phyloP scores from a whole-genome alignment of 164 flowering plant genomes.

The Vitis vinifera region DNA sequence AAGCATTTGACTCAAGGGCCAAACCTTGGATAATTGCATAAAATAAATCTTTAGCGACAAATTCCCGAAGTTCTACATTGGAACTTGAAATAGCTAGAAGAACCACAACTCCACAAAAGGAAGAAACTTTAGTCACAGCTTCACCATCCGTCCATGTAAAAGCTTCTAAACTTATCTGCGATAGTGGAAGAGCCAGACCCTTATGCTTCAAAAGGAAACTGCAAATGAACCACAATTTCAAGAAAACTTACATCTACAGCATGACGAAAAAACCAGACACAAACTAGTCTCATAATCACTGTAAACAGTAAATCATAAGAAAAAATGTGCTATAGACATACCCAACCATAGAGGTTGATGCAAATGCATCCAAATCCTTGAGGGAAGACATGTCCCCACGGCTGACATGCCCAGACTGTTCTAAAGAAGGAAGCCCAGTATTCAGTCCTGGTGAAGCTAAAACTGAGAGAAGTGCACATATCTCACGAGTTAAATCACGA shows the following conservation, averaged over 20 bases:
- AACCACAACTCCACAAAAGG: slow-evolving; percentile 68
- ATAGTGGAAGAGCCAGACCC: slow-evolving; percentile 57
- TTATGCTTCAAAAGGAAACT: slow-evolving; percentile 79
- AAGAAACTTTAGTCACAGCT: slow-evolving; percentile 63
- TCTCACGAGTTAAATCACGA: slow-evolving; percentile 83
- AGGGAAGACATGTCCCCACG: slow-evolving; percentile 55
- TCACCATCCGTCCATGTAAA: slow-evolving; percentile 92
- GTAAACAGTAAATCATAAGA: neutral
- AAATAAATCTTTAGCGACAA: slow-evolving; percentile 83
- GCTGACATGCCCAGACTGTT: slow-evolving; percentile 61
- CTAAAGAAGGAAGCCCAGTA: slow-evolving; percentile 67
- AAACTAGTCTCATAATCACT: neutral
- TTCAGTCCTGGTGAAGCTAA: slow-evolving; percentile 79
- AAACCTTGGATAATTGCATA: slow-evolving; percentile 74
- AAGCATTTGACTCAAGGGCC: slow-evolving; percentile 82
- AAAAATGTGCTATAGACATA: slow-evolving; percentile 32
- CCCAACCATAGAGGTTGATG: slow-evolving; percentile 74
- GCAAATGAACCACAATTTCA: slow-evolving; percentile 25
- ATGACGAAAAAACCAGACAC: neutral
- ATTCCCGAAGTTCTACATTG: slow-evolving; percentile 65
- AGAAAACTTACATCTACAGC: neutral
- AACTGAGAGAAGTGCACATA: slow-evolving; percentile 67
- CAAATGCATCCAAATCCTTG: slow-evolving; percentile 64
- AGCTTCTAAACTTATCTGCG: slow-evolving; percentile 66
- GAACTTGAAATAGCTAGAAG: slow-evolving; percentile 61